These are phyloP conservation scores for Hortiboletus campestris DNA, from an alignment of 768 basidiomycete genomes.

Conservation along the genomic window DNA sequence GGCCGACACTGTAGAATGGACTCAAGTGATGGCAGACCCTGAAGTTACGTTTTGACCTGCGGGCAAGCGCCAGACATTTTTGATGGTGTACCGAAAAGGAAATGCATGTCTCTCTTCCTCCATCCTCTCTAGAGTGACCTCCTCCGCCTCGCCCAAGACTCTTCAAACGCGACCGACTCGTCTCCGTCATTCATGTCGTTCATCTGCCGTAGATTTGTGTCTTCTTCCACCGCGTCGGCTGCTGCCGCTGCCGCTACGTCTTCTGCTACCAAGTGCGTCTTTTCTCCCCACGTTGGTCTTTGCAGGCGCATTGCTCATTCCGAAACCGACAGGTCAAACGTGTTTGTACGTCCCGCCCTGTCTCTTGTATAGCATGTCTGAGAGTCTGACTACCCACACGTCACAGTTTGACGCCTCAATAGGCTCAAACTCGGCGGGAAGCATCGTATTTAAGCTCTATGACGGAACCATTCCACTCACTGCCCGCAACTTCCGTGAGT, in stretches of 20 bases:
- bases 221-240: constrained; percentile 40
- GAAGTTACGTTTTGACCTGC: not conserved
- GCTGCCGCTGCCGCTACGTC: constrained; percentile 15
- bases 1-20: no score
- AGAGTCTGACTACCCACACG: not conserved
- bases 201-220: constrained; percentile 50
- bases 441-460: constrained; percentile 80
- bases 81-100: not conserved
- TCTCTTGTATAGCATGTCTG: not conserved
- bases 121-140: constrained; percentile 25
- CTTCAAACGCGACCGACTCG: constrained; percentile 11
- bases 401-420: constrained; percentile 65
- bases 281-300: not conserved
- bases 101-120: constrained; percentile 22
- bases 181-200: constrained; percentile 41
- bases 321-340: constrained; percentile 13
- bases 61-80: not conserved
- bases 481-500: constrained; percentile 75
- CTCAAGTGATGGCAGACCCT: no score
- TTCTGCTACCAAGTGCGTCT: constrained; percentile 15
- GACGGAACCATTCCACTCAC: constrained; percentile 84
- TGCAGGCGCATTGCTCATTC: not conserved
- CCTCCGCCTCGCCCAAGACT: constrained; percentile 14
- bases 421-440: constrained; percentile 56
- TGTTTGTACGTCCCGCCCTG: constrained; percentile 33